These are phyloP conservation scores for Aspergillus leporis DNA, from an alignment of 495 filamentous ascomycete species.

Conservation along the genomic window DNA sequence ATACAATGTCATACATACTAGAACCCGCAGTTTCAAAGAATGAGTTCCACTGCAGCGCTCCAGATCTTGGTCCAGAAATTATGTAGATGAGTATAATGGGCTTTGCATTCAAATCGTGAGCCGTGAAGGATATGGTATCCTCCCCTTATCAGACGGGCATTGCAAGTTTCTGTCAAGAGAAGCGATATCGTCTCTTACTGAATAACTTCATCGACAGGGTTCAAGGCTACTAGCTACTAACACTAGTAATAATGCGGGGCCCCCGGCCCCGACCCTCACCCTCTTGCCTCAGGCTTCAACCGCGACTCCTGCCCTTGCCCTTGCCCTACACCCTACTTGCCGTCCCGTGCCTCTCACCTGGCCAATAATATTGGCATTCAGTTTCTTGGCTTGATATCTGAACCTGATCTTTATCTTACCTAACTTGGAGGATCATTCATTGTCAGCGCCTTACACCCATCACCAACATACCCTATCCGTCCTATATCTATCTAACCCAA, in stretches of 20 bases:
- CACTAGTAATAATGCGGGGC: slow-evolving; percentile 10
- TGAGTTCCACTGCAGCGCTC: not conserved
- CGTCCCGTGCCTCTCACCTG: not conserved
- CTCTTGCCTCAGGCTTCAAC: slow-evolving; percentile 15
- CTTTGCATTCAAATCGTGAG: no score
- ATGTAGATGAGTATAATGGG: not conserved
- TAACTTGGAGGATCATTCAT: not conserved
- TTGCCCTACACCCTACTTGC: slow-evolving; percentile 26
- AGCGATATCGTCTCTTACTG: no score
- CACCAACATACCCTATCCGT: not conserved
- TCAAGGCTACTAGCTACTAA: not conserved
- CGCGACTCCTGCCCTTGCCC: slow-evolving; percentile 19
- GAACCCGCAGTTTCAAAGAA: not conserved
- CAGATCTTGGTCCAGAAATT: not conserved
- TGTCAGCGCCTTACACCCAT: not conserved
- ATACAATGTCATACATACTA: not conserved
- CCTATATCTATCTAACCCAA: not conserved
- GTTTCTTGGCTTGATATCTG: not conserved
- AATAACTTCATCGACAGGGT: not conserved
- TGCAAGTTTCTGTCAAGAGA: no score
- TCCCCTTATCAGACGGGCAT: no score
- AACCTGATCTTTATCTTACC: not conserved
- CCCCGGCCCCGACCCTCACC: not conserved
- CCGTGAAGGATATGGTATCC: no score
- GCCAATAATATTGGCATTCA: not conserved